Evolutionary conservation across 805 yeast genomes (phyloP).

Genomic region (Yamadazyma takamatsuzukensis): DNA sequence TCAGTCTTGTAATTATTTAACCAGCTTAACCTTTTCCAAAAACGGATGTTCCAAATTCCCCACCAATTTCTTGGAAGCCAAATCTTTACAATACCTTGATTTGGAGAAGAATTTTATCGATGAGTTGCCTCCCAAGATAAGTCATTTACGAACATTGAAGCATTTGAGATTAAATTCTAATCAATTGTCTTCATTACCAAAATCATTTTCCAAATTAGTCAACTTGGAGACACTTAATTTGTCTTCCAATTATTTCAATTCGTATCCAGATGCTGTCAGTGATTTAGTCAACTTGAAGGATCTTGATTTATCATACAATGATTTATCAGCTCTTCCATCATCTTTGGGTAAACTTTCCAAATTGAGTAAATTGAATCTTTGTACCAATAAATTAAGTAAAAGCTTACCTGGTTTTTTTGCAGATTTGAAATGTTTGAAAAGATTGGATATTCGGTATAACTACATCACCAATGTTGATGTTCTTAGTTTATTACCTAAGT

Average conservation of each 20-base stretch:
- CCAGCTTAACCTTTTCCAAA: constrained; percentile 62
- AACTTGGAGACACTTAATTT: constrained; percentile 62
- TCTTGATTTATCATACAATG: constrained; percentile 80
- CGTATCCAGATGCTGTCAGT: constrained; percentile 64
- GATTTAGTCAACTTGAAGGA: constrained; percentile 55
- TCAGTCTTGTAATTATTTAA: constrained; percentile 72
- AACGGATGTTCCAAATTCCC: constrained; percentile 78
- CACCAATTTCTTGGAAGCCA: constrained; percentile 63
- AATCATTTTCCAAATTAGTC: constrained; percentile 51
- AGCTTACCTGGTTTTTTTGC: constrained; percentile 51
- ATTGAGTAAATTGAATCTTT: constrained; percentile 65
- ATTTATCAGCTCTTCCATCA: constrained; percentile 57
- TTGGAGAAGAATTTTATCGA: constrained; percentile 76
- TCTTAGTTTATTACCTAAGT: constrained; percentile 52
- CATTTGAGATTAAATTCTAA: constrained; percentile 72
- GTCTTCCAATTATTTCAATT: constrained; percentile 68
- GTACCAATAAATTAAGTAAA: constrained; percentile 63
- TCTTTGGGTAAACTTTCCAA: constrained; percentile 56
- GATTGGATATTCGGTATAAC: constrained; percentile 78
- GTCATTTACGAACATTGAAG: constrained; percentile 51
- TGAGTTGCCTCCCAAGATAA: constrained; percentile 54
- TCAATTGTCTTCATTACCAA: constrained; percentile 61
- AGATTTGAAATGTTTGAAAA: constrained; percentile 53
- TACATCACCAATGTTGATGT: constrained; percentile 51
- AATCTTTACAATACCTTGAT: constrained; percentile 62